Evolutionary conservation across 148 eudicot genomes (phyloP).

Genomic region (Salicornia ramosissima): DNA sequence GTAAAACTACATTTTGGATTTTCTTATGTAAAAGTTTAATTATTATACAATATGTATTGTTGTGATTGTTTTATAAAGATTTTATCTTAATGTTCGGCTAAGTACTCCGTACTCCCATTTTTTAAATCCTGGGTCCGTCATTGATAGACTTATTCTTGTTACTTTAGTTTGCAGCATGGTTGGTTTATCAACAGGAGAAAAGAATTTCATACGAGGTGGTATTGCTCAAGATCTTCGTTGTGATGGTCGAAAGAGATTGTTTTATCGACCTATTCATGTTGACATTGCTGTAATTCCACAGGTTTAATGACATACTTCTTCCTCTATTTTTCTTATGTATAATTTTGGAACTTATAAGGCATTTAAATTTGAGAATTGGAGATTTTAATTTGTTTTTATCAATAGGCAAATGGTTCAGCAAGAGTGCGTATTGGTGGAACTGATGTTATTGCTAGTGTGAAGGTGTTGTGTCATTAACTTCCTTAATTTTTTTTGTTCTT

Average conservation of each 20-base stretch:
- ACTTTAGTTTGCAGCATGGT: constrained; percentile 52
- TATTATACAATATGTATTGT: too few relatives aligned
- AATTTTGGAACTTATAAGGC: not conserved
- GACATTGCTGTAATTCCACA: not conserved
- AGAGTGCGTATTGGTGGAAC: constrained; percentile 79
- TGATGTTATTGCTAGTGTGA: constrained; percentile 88
- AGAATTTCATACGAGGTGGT: constrained; percentile 76
- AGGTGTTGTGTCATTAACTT: constrained; percentile 37
- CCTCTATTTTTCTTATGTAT: not conserved
- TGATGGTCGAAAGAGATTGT: constrained; percentile 77
- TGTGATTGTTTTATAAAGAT: too few relatives aligned
- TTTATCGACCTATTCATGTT: not conserved
- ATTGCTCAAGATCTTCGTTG: constrained; percentile 92
- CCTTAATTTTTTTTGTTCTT: not conserved
- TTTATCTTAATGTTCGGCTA: too few relatives aligned
- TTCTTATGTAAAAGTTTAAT: too few relatives aligned
- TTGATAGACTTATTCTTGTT: too few relatives aligned
- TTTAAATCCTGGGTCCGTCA: too few relatives aligned
- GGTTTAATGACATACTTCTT: not conserved
- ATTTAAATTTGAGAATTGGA: not conserved
- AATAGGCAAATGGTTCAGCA: constrained; percentile 96
- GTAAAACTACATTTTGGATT: too few relatives aligned
- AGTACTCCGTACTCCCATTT: too few relatives aligned
- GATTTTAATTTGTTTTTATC: constrained; percentile 10
- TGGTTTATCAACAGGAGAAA: constrained; percentile 77